Evolutionary conservation across 352 stramenopile genomes (phyloP), one percentile per base, ranked within the genome.

Genomic region (Aphanomyces invadans): DNA sequence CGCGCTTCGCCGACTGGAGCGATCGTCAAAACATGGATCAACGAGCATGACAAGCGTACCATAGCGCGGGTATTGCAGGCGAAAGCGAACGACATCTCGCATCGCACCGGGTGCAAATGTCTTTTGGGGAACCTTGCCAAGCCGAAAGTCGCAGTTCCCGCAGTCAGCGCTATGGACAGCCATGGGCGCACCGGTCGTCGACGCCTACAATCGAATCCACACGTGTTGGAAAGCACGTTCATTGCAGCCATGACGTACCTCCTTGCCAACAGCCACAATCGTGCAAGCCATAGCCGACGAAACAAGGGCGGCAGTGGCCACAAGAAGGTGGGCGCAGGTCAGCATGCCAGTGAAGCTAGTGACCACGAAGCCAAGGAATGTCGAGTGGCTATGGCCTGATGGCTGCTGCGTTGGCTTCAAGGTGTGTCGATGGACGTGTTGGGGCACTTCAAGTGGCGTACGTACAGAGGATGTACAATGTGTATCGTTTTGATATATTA

Each of bases 151-250:
- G 65, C 85, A 91, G 36, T 78, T 89, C 59, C 79, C 88, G 65
- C 85, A 92, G 72, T 94, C 85, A 68, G 88, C 90, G 49, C 80
- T 89, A 72, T 94, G 85, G 21, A 83, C 90, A 38, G 81, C 89
- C 78, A 94, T 90, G 31, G 85, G 83, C n/a, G 85, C 71, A 2
- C 74, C 74, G 19, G 79, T 90, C 2, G 75, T 81, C 2, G 81
- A 90, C 23, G 80, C 80, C 81, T 89, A 67, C 2, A 31, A 51
- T 19, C 1, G 32, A 42, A n/a, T n/a, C n/a, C n/a, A n/a, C n/a
- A n/a, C n/a, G n/a, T n/a, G n/a, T n/a, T n/a, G n/a, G n/a, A n/a
- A n/a, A n/a, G n/a, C n/a, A n/a, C n/a, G 19, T 33, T 59, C 11
- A 21, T 9, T 32, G 36, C 0, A 17, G 55, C 25, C 1, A 51